These are phyloP conservation scores for Solioccasus polychromus DNA, from an alignment of 768 basidiomycete genomes.

Conservation along the genomic window DNA sequence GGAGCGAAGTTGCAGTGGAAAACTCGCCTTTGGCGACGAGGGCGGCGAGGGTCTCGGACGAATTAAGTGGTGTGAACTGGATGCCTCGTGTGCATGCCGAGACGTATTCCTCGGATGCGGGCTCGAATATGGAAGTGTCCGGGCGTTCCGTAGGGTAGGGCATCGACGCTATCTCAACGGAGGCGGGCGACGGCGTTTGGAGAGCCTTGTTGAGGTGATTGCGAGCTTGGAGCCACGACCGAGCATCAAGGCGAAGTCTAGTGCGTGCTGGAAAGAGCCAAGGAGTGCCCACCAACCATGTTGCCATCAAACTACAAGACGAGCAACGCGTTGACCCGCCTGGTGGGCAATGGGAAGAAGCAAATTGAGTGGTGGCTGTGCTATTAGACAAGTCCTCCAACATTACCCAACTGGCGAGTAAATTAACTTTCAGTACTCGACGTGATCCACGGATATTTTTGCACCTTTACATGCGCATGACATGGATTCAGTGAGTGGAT, in stretches of 20 bases:
- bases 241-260: slow-evolving; percentile 10
- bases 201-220: slow-evolving; percentile 25
- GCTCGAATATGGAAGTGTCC: slow-evolving; percentile 38
- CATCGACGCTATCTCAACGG: slow-evolving; percentile 33
- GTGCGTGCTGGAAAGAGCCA: slow-evolving; percentile 15
- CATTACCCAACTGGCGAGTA: no score
- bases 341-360: background rate
- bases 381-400: background rate
- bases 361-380: slow-evolving; percentile 7
- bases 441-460: no score
- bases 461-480: no score
- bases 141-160: slow-evolving; percentile 33
- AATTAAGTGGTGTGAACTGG: slow-evolving; percentile 21
- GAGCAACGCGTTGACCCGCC: background rate
- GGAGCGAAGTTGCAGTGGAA: slow-evolving; percentile 33
- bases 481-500: no score
- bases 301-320: slow-evolving; percentile 17
- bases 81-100: slow-evolving; percentile 6
- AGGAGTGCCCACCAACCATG: slow-evolving; percentile 19
- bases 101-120: slow-evolving; percentile 33
- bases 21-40: slow-evolving; percentile 24
- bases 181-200: slow-evolving; percentile 33
- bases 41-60: slow-evolving; percentile 21
- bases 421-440: no score
- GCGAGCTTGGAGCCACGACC: slow-evolving; percentile 18